Base-by-base conservation (phyloP, 441 rosid species). In the Erodium trifolium region DNA sequence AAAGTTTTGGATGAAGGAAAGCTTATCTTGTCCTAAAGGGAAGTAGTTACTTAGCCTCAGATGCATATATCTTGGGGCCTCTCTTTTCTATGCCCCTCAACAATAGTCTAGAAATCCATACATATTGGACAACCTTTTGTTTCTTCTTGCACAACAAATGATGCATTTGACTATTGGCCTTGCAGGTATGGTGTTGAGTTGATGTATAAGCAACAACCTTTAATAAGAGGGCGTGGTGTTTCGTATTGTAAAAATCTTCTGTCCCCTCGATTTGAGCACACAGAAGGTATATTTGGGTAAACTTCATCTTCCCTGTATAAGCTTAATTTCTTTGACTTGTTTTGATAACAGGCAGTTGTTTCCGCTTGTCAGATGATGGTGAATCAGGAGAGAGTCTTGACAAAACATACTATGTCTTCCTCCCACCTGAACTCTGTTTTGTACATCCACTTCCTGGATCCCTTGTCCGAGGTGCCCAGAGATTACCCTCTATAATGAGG, bases 201-300 rank as follows among this genome's bases (percentile, higher is more conserved):
- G 89, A 72, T 71, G 31, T 84, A 74, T 70, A 92, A 87, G 80
- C 81, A 79, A 62, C 97, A 91, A 67, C 94, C 98, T 75, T 82
- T 95, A 68, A 88, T 92, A 77, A 92, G 89, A 86, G 99, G 92
- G 63, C 95, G 96, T 10, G 99, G 99, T 76, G 99, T 95, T 82
- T 95, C 99, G 4, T 91, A 88, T 79, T 95, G 98, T 87, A 95
- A 95, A 88, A 95, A 95, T 72, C 95, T 95, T 75, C 79, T 92
- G 37, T 95, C 97, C 63, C 98, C 97, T 74, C 85, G 99, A 75
- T 95, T 92, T 84, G 98, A 95, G 68, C 96, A 89, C 78, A 84
- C 94, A 41, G 98, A 88, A 79, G 79, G 90, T 77, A 34, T 14
- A 14, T 18, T 72, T 13, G 27, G 5, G 39, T 6, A 43, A 41